These are phyloP conservation scores for Rhodamnia argentea DNA, from an alignment of 345 rosid species.

Conservation along the genomic window DNA sequence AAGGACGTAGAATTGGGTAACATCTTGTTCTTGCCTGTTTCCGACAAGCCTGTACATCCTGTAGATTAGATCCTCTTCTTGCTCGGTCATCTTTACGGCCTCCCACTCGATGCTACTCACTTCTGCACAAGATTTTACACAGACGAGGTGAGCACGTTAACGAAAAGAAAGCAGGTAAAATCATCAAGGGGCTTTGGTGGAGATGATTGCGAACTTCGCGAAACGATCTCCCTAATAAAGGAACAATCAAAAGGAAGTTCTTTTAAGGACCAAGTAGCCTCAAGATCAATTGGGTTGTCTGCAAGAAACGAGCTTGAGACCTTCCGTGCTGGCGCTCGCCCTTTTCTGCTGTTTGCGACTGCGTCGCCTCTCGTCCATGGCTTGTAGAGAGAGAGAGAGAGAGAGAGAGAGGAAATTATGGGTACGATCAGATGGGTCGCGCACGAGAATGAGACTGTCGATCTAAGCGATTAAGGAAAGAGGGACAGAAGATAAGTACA, in stretches of 20 bases:
- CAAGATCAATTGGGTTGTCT: neutral
- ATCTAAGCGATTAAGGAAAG: neutral
- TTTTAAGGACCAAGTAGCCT: neutral
- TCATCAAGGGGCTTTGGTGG: neutral
- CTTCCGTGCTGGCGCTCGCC: neutral
- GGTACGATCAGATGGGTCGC: neutral
- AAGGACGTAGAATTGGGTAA: neutral
- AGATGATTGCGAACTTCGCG: neutral
- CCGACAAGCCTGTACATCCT: constrained; percentile 63
- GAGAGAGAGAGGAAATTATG: neutral
- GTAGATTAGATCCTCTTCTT: constrained; percentile 62
- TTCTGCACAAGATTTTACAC: constrained; percentile 16
- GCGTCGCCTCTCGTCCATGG: neutral
- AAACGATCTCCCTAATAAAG: neutral
- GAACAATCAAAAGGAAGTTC: neutral
- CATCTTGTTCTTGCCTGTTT: constrained; percentile 27
- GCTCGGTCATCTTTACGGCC: constrained; percentile 42
- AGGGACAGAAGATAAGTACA: neutral
- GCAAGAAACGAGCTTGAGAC: neutral
- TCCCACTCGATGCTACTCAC: constrained; percentile 60
- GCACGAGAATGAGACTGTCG: neutral
- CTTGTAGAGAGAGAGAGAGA: neutral
- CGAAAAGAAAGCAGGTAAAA: neutral
- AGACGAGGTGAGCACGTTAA: neutral
- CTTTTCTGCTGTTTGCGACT: neutral